Conservation (phyloP, 768 basidiomycete genomes). For the Tulasnella sp. region DNA sequence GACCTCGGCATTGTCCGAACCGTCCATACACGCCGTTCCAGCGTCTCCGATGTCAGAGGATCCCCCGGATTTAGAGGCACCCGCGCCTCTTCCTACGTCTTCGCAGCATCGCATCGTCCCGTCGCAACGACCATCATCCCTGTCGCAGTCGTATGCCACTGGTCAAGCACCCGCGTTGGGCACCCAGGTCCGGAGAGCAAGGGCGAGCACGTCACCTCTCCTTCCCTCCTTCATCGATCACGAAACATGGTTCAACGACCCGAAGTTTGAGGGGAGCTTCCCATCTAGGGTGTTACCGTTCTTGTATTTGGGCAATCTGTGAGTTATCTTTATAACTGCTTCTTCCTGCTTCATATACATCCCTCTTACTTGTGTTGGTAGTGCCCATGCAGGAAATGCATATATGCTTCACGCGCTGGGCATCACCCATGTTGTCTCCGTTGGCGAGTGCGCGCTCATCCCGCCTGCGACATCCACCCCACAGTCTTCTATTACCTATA, state of each 20-base stretch:
- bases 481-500: slow-evolving; percentile 9
- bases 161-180: neutral
- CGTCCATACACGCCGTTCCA: too few relatives aligned
- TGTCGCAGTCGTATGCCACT: slow-evolving; percentile 13
- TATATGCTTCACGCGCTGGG: slow-evolving; percentile 94
- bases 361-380: slow-evolving; percentile 36
- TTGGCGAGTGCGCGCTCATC: slow-evolving; percentile 86
- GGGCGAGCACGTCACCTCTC: slow-evolving; percentile 61
- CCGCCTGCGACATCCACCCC: slow-evolving; percentile 39
- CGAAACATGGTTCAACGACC: slow-evolving; percentile 90
- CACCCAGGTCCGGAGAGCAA: slow-evolving; percentile 34
- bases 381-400: slow-evolving; percentile 72
- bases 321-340: slow-evolving; percentile 28
- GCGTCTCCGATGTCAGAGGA: too few relatives aligned
- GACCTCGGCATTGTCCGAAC: too few relatives aligned
- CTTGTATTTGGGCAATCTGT: slow-evolving; percentile 91
- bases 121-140: slow-evolving; percentile 4
- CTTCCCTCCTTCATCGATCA: slow-evolving; percentile 56
- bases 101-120: slow-evolving; percentile 12
- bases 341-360: neutral
- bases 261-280: slow-evolving; percentile 89
- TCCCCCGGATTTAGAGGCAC: neutral
- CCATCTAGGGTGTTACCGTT: slow-evolving; percentile 87
- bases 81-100: neutral
- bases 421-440: slow-evolving; percentile 93